Evolutionary conservation across 2,329 filamentous ascomycete species (phyloP).

Genomic region (Fusarium fracticaudum): DNA sequence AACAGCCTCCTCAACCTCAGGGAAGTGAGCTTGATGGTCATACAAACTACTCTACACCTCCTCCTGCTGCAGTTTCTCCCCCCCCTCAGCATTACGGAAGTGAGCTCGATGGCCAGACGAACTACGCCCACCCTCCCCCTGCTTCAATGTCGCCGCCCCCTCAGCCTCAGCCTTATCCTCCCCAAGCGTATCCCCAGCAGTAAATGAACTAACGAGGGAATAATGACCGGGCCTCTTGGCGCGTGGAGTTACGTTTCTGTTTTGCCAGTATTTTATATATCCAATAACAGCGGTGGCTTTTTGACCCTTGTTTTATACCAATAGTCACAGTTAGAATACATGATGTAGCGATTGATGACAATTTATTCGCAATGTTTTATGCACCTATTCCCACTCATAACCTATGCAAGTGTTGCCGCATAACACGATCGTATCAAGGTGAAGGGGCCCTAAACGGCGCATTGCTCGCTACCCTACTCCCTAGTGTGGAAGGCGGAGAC

Average conservation of each 20-base stretch:
- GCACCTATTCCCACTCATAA: background rate
- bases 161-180: conserved; percentile 30
- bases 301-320: background rate
- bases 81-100: conserved; percentile 31
- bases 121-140: conserved; percentile 27
- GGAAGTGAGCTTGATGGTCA: conserved; percentile 30
- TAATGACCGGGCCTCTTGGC: background rate
- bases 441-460: background rate
- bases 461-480: background rate
- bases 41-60: conserved; percentile 24
- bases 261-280: background rate
- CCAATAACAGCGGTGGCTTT: background rate
- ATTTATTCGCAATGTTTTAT: background rate
- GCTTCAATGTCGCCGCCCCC: conserved; percentile 1
- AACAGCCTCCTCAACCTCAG: conserved; percentile 30
- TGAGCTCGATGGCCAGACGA: conserved; percentile 25
- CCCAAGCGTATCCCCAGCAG: conserved; percentile 2
- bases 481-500: background rate
- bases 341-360: background rate
- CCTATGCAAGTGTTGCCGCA: too few relatives aligned
- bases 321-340: background rate
- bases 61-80: background rate
- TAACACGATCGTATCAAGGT: background rate
- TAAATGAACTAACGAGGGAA: background rate
- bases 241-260: conserved; percentile 7